A percentile compares a stretch with the other conserved stretches of the same genome.
phyloP scores from a whole-genome alignment of 139 green algal species.

The Coelastrella sp. region DNA sequence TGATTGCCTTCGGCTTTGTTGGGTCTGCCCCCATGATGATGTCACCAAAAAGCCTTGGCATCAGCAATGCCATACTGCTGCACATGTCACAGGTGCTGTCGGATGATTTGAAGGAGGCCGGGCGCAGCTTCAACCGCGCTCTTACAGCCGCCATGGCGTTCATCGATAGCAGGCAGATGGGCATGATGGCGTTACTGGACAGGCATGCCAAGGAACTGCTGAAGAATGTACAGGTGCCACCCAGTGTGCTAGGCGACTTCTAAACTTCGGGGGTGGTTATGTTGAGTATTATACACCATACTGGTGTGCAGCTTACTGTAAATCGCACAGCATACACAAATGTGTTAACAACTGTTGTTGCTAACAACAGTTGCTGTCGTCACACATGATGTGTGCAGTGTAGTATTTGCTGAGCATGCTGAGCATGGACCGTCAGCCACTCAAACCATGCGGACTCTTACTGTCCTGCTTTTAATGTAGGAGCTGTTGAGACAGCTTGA shows the following conservation, averaged over 20 bases:
- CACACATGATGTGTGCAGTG: too few species aligned
- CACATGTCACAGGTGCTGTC: neutral
- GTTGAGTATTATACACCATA: neutral
- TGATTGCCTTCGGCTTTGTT: too few species aligned
- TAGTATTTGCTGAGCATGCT: neutral
- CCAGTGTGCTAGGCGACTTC: neutral
- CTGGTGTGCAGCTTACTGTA: too few species aligned
- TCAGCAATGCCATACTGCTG: neutral
- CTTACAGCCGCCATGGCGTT: conserved; percentile 17
- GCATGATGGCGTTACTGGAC: conserved; percentile 38
- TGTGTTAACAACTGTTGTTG: too few species aligned
- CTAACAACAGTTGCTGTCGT: too few species aligned
- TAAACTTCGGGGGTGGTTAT: too few species aligned
- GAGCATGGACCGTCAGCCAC: neutral
- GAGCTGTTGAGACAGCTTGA: conserved; percentile 24
- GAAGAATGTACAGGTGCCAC: neutral
- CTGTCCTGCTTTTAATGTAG: neutral
- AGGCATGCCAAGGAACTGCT: conserved; percentile 28
- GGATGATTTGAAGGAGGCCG: conserved; percentile 26
- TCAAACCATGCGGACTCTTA: neutral
- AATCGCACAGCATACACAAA: too few species aligned
- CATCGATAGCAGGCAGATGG: conserved; percentile 18
- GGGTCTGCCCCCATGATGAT: too few species aligned
- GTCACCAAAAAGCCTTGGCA: neutral
- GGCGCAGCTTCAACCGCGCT: neutral